These are phyloP conservation scores for Neurospora tetraspora DNA, from an alignment of 495 filamentous ascomycete genomes.

Conservation along the genomic window DNA sequence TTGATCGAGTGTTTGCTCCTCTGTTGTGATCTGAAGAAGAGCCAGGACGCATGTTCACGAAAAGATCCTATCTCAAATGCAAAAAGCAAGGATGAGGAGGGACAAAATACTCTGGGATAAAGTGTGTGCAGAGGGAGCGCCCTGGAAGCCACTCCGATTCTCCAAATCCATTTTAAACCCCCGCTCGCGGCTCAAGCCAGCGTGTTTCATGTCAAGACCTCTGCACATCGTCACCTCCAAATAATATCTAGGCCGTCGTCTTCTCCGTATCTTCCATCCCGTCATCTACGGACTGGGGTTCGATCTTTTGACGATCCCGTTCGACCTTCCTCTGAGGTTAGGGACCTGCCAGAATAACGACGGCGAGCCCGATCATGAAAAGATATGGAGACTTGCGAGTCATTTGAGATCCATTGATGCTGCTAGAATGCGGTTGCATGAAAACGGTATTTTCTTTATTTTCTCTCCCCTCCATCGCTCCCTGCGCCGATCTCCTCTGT, in stretches of 20 bases:
- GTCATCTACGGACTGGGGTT: background rate
- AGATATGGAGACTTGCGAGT: background rate
- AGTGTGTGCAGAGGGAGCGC: background rate
- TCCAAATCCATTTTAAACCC: background rate
- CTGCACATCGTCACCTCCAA: background rate
- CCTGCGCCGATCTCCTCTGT: background rate
- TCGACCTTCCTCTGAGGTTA: background rate
- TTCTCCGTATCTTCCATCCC: background rate
- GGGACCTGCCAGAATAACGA: background rate
- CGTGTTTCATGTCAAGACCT: background rate
- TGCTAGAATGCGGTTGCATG: background rate
- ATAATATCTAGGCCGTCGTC: background rate
- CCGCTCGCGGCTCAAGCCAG: background rate
- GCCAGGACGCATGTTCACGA: background rate
- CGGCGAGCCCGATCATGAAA: background rate
- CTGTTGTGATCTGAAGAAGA: background rate
- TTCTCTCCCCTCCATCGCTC: background rate
- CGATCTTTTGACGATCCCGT: background rate
- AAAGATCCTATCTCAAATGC: background rate
- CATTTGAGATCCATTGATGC: background rate
- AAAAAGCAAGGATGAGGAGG: too few species aligned
- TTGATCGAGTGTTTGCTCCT: background rate
- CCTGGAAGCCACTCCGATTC: background rate
- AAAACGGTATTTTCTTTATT: background rate
- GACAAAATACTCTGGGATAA: background rate